Conservation (phyloP, 2,329 filamentous ascomycete species). For the Fusarium tuaranense region DNA sequence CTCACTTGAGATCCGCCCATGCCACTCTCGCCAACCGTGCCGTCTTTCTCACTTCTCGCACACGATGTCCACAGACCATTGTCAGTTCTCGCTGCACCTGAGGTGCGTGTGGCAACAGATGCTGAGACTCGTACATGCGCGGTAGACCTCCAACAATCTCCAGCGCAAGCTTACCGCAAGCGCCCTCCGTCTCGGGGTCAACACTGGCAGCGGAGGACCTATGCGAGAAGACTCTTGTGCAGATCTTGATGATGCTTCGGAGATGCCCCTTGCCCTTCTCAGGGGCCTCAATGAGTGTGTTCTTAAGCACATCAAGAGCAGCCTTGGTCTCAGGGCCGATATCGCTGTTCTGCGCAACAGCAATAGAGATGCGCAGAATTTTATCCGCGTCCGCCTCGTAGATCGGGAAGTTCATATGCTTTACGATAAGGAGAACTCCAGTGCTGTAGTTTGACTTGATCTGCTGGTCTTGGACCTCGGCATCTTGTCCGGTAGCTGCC, state of each 20-base stretch:
- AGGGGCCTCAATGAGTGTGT: constrained; percentile 60
- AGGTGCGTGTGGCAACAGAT: constrained; percentile 58
- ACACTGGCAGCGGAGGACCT: constrained; percentile 40
- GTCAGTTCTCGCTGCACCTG: constrained; percentile 61
- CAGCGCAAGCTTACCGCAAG: constrained; percentile 60
- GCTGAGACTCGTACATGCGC: constrained; percentile 59
- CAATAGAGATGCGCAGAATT: constrained; percentile 63
- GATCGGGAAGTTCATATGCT: constrained; percentile 61
- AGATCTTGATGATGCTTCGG: constrained; percentile 60
- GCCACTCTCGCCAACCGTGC: constrained; percentile 62
- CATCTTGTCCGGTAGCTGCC: constrained; percentile 51
- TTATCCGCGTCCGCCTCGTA: constrained; percentile 63
- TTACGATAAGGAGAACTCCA: constrained; percentile 61
- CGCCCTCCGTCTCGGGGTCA: constrained; percentile 42
- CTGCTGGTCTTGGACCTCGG: constrained; percentile 44
- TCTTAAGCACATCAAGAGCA: constrained; percentile 61
- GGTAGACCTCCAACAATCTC: constrained; percentile 62
- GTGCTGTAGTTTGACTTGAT: constrained; percentile 58
- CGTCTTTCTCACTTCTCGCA: constrained; percentile 63
- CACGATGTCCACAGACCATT: constrained; percentile 64
- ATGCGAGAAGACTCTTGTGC: constrained; percentile 53
- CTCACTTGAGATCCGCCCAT: constrained; percentile 58
- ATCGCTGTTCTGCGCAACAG: constrained; percentile 56
- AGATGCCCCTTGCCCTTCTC: constrained; percentile 61
- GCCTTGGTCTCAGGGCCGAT: constrained; percentile 58